A percentile compares a stretch with the other conserved stretches of the same genome.
Evolutionary conservation across 176 grass and related monocot genomes (phyloP).

Genomic region (Aechmea fasciata): DNA sequence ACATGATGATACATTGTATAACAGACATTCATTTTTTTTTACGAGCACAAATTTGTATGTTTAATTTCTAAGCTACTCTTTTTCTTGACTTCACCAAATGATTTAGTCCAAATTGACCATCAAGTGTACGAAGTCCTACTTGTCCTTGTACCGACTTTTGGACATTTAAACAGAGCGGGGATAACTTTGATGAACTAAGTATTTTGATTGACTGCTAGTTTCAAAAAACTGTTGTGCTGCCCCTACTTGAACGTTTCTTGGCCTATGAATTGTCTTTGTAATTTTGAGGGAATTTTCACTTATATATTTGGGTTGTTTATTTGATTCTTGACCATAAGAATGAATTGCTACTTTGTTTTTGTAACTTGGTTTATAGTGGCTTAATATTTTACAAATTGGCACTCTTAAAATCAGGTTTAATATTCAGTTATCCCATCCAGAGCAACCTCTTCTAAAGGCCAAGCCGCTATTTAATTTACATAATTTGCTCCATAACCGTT

Average conservation of each 20-base stretch:
- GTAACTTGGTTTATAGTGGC: background rate
- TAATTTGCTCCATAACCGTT: conserved; percentile 75
- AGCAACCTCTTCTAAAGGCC: conserved; percentile 73
- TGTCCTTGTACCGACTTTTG: too few species aligned
- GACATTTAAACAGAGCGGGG: too few species aligned
- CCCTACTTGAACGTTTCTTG: background rate
- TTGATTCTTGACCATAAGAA: background rate
- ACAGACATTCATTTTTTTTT: too few species aligned
- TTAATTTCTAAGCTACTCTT: too few species aligned
- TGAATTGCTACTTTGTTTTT: background rate
- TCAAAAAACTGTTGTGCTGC: too few species aligned
- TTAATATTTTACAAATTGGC: background rate
- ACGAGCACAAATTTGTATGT: too few species aligned
- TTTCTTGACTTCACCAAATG: too few species aligned
- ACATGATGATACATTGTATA: too few species aligned
- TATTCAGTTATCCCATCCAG: conserved; percentile 54
- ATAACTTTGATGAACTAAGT: too few species aligned
- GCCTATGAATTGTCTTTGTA: background rate
- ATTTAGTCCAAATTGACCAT: too few species aligned
- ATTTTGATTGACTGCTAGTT: too few species aligned
- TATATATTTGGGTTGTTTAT: background rate
- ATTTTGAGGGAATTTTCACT: background rate
- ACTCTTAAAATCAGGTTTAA: conserved; percentile 41
- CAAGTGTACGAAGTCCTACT: too few species aligned
- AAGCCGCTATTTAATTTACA: conserved; percentile 65